Conservation (phyloP, 164 flowering plant genomes). For the Platanus orientalis region DNA sequence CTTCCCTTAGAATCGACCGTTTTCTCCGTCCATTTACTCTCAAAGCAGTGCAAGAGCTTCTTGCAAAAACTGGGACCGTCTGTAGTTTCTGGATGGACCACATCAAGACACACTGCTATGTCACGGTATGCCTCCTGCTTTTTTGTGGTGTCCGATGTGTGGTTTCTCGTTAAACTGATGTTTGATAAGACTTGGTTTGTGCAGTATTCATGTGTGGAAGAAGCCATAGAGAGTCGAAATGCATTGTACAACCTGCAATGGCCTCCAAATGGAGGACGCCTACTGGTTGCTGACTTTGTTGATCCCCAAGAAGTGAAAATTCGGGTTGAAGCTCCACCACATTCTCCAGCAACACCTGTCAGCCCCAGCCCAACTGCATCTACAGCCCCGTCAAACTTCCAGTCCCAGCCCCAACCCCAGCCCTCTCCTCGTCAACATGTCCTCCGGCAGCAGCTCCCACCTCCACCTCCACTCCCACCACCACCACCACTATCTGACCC, state of each 20-base stretch:
- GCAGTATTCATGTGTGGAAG: constrained; percentile 87
- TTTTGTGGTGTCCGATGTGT: background rate
- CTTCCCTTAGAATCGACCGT: constrained; percentile 77
- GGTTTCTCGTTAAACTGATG: background rate
- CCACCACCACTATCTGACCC: constrained; percentile 45
- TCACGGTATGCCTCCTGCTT: constrained; percentile 40
- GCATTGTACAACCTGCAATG: constrained; percentile 89
- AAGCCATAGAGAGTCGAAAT: constrained; percentile 79
- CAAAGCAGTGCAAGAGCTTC: constrained; percentile 93
- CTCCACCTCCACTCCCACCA: constrained; percentile 52
- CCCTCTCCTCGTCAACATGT: constrained; percentile 45
- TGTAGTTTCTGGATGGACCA: constrained; percentile 96
- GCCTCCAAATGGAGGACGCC: constrained; percentile 92
- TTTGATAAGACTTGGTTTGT: constrained; percentile 6
- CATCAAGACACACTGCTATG: constrained; percentile 98
- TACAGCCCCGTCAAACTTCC: constrained; percentile 9
- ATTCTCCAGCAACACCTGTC: constrained; percentile 33
- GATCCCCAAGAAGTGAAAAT: constrained; percentile 77
- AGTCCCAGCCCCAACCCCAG: constrained; percentile 33
- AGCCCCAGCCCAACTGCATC: constrained; percentile 15
- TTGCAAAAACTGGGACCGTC: constrained; percentile 77
- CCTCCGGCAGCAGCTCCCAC: constrained; percentile 46
- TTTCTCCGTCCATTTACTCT: constrained; percentile 93
- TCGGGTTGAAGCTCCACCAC: constrained; percentile 44
- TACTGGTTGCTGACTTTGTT: constrained; percentile 80